Base-by-base conservation (phyloP, 441 rosid species). In the Brassica balearica region DNA sequence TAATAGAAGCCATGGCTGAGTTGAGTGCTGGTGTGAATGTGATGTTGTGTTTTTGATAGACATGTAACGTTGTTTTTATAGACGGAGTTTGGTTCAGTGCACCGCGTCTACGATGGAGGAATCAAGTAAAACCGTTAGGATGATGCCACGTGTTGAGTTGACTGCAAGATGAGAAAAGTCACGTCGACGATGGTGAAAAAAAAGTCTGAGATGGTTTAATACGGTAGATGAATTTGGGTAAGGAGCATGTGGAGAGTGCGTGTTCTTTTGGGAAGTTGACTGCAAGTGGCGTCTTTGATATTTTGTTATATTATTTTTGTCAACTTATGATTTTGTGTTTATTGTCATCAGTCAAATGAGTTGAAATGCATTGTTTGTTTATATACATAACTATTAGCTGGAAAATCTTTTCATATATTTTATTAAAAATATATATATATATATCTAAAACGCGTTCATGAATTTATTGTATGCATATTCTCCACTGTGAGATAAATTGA, bases 171-270 rank as follows among this genome's bases (percentile, higher is more conserved):
- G 8, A 11, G 62, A 60, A 68, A 58, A 70, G 77, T 71, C 70
- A 75, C 43, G 77, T 71, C 71, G 17, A 8, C 32, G 73, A 71
- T 75, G 73, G 27, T 59, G 68, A 10, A 53, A 14, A 56, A 15
- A 64, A 71, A 5, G 64, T 69, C 51, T 60, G 23, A 27, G 58
- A 19, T 59, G 60, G 32, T 29, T 76, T 19, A 63, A 51, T 32
- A 11, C 32, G 72, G 67, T 29, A 65, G 56, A 56, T 62, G 43
- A 8, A 27, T 69, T 80, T 58, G 46, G 72, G 76, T 25, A 15
- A 56, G 61, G 65, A 34, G 76, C 77, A 80, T 80, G 82, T 75
- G 80, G 83, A 60, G 73, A 75, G 83, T 75, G 80, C 83, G 80
- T 75, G 83, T 65, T 70, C 41, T 22, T 65, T 7, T 11, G 60